A percentile compares a stretch with the other conserved stretches of the same genome.
Evolutionary conservation across 768 basidiomycete species (phyloP).

Genomic region (Cystofilobasidium capitatum): DNA sequence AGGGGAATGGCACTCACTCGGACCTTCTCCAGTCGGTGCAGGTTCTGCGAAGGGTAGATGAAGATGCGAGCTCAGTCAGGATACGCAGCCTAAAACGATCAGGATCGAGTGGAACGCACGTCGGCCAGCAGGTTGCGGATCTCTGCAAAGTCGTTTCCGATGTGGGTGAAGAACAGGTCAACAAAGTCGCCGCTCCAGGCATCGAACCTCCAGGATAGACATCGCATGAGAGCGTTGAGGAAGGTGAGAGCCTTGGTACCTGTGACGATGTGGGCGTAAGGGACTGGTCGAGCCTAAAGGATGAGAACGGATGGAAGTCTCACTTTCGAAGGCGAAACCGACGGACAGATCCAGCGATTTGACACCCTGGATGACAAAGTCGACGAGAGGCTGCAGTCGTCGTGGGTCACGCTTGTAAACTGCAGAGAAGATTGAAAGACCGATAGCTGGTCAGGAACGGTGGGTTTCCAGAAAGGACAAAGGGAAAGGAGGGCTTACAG

Average conservation of each 20-base stretch:
- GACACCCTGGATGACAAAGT: slow-evolving; percentile 56
- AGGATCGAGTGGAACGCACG: slow-evolving; percentile 53
- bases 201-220: slow-evolving; percentile 57
- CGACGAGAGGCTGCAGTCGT: slow-evolving; percentile 57
- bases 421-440: neutral
- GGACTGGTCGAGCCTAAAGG: too few relatives aligned
- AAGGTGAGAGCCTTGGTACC: slow-evolving; percentile 67
- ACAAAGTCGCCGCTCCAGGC: slow-evolving; percentile 59
- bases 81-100: slow-evolving; percentile 50
- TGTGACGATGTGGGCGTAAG: slow-evolving; percentile 35
- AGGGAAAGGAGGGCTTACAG: neutral
- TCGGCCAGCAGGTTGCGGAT: slow-evolving; percentile 62
- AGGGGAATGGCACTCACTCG: slow-evolving; percentile 3
- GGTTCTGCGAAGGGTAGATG: slow-evolving; percentile 38
- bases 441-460: neutral
- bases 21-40: slow-evolving; percentile 44
- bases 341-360: slow-evolving; percentile 66
- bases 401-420: slow-evolving; percentile 69
- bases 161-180: slow-evolving; percentile 60
- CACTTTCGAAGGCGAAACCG: slow-evolving; percentile 80
- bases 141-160: slow-evolving; percentile 79
- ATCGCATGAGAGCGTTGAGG: slow-evolving; percentile 57
- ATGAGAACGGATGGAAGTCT: slow-evolving; percentile 31
- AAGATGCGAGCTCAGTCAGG: slow-evolving; percentile 57
- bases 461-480: neutral